phyloP scores from a whole-genome alignment of 1,139 yeast species.

The Saccharomyces hybrid region DNA sequence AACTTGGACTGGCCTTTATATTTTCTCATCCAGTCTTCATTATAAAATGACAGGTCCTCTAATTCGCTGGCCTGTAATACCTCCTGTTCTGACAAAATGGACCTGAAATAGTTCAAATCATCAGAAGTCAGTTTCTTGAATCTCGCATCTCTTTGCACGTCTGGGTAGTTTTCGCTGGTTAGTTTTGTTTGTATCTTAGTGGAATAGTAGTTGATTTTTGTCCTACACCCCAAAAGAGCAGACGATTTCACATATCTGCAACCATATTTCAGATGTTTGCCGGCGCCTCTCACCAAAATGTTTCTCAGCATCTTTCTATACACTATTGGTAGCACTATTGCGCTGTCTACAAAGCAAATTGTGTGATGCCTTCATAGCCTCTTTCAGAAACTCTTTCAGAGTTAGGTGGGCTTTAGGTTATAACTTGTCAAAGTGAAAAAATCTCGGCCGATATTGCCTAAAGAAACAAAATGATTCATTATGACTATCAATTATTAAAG shows the following conservation, averaged over 20 bases:
- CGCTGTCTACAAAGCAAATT: neutral
- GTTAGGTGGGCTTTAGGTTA: neutral
- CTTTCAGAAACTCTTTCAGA: neutral
- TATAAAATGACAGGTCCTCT: conserved; percentile 48
- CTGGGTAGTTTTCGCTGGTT: conserved; percentile 58
- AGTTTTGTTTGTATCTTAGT: conserved; percentile 17
- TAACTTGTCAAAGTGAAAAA: neutral
- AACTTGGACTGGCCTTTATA: conserved; percentile 80
- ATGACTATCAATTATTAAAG: neutral
- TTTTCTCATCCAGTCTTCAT: conserved; percentile 96
- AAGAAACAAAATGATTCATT: neutral
- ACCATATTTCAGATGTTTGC: neutral
- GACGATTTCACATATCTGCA: neutral
- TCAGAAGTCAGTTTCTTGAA: conserved; percentile 42
- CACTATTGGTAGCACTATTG: neutral
- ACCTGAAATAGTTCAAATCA: conserved; percentile 55
- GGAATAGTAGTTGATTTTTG: neutral
- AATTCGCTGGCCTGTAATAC: conserved; percentile 42
- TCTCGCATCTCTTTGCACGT: conserved; percentile 41
- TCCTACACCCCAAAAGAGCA: neutral
- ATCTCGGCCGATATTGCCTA: neutral
- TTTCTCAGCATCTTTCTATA: neutral
- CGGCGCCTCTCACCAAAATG: neutral
- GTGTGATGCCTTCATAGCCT: too few relatives aligned
- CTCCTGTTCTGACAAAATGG: conserved; percentile 45